Evolutionary conservation across 2,329 filamentous ascomycete species (phyloP).

Genomic region (Pseudodiploospora longispora): DNA sequence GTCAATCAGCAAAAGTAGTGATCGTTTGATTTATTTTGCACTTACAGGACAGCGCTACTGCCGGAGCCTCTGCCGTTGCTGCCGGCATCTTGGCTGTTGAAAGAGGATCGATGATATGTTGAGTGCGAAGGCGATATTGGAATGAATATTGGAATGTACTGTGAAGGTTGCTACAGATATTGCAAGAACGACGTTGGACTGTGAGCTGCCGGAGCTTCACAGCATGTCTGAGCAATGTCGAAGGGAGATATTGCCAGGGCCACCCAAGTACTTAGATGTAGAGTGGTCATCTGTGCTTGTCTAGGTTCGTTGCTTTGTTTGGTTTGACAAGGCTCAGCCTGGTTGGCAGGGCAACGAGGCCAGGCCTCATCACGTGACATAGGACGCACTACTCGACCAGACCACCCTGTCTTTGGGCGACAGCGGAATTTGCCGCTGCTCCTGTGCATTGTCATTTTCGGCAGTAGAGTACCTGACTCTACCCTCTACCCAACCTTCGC

Average conservation of each 20-base stretch:
- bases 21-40: background rate
- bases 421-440: conserved; percentile 21
- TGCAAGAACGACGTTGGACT: too few species aligned
- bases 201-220: too few species aligned
- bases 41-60: conserved; percentile 61
- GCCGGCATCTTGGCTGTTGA: conserved; percentile 45
- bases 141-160: too few species aligned
- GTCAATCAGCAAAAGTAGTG: conserved; percentile 11
- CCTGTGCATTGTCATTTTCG: conserved; percentile 23
- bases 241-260: too few species aligned
- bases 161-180: too few species aligned
- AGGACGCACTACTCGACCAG: conserved; percentile 3
- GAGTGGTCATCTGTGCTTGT: too few species aligned
- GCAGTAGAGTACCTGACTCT: conserved; percentile 16
- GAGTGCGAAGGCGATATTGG: too few species aligned
- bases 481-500: conserved; percentile 22
- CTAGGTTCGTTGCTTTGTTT: background rate
- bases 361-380: conserved; percentile 4
- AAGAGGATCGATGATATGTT: background rate
- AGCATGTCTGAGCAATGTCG: too few species aligned
- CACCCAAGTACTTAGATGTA: too few species aligned
- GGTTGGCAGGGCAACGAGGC: conserved; percentile 14
- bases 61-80: conserved; percentile 52
- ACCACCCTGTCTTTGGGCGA: conserved; percentile 8
- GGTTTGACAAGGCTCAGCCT: conserved; percentile 1